Base-by-base conservation (phyloP, 257 asterid genomes). In the Solanum chmielewskii region DNA sequence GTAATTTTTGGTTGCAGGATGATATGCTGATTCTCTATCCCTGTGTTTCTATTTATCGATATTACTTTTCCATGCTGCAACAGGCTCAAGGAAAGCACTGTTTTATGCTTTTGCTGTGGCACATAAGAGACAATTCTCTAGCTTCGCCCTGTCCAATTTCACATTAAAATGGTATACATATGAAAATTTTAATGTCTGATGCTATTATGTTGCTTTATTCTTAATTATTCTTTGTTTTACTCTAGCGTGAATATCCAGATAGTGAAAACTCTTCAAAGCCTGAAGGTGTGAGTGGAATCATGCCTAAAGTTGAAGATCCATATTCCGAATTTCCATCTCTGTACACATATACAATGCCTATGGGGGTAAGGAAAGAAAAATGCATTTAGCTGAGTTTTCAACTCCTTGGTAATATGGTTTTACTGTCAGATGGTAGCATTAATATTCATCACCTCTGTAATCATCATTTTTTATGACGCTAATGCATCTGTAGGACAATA, bases 231-330 rank as follows among this genome's bases (percentile, higher is more conserved):
- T 86, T 71, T 27, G 56, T 23, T 42, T 89, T 52, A 60, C 39
- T 88, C 82, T 89, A 91, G 96, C 87, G 86, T 87, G 93, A 93
- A 60, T 88, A 88, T 83, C 90, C 96, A 8, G 97, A 93, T 82
- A 91, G 91, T 9, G 97, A 90, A 69, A 94, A 91, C 66, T 88
- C 91, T 70, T 84, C 90, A 6, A 87, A 88, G 77, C 91, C 86
- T n/a, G 87, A 87, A 68, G 77, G 18, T 76, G 92, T 86, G 83
- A 80, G 84, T 82, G 93, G 86, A 39, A 84, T 93, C 71, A 52
- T 76, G 87, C 95, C 95, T n/a, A 93, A 96, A 92, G 85, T 88
- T 73, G 98, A 95, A 93, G 89, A 27, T 86, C 88, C 89, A 87
- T 88, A 88, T 83, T 88, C 45, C 86, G 94, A 86, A 82, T 80